Evolutionary conservation across 352 stramenopile species (phyloP), one percentile per base, ranked within the genome.

Genomic region (Phytophthora kernoviae): DNA sequence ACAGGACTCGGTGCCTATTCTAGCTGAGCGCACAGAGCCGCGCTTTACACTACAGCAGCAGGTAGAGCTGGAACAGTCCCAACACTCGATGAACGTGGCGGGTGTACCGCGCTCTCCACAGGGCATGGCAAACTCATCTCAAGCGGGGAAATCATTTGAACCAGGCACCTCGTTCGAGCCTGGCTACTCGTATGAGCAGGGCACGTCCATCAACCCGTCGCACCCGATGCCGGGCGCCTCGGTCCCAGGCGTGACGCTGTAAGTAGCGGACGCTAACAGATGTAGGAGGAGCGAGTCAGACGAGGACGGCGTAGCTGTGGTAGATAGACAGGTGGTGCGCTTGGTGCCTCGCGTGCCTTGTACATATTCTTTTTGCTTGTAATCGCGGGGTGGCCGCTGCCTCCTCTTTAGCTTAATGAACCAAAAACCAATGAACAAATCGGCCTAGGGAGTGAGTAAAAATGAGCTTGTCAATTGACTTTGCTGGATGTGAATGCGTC

Each of bases 11-110:
- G 58, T 70, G 36, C 65, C 57, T 2, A 56, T 66, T 53, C 51
- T 70, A 34, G 57, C 54, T 20, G n/a, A n/a, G n/a, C n/a, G n/a
- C n/a, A n/a, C n/a, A n/a, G 70, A 79, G 56, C 70, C 70, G 18
- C 61, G 58, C 32, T 79, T 79, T 48, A 79, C 70, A 32, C 58
- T 79, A 14, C 64, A 79, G 70, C 61, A 75, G 43, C 61, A 79
- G 58, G 62, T 79, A 24, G 59, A 67, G 24, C 24, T 62, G 32
- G 70, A 79, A 39, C 52, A 65, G 50, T 68, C 53, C 8, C 57
- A 70, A 36, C 51, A 60, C 41, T 72, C 54, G 37, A 65, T 66
- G 54, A 32, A 48, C 18, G 52, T 70, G 21, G 45, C 45, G 21
- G 54, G 52, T 12, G 42, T 62, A 22, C 58, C 54, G 15, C 64